A percentile compares a stretch with the other conserved stretches of the same genome.
phyloP scores from a whole-genome alignment of 805 yeast genomes.

The Alloascoidea africana region DNA sequence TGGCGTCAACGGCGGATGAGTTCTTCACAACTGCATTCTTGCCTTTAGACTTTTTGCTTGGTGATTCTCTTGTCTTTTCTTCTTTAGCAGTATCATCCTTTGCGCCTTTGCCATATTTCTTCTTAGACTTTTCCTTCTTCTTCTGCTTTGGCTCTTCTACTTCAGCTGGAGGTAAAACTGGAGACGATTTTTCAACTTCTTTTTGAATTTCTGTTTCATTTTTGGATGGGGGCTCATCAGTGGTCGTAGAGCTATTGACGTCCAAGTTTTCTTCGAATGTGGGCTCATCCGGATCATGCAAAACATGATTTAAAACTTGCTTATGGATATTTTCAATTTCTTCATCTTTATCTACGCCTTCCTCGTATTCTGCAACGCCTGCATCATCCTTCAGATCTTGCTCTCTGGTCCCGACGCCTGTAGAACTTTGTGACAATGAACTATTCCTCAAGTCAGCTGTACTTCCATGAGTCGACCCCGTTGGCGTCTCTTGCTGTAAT shows the following conservation, averaged over 20 bases:
- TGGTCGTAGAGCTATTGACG: no score
- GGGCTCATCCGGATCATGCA: not conserved
- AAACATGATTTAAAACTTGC: not conserved
- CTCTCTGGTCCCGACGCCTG: no score
- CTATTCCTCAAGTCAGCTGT: no score
- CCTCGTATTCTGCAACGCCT: not conserved
- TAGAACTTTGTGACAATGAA: no score
- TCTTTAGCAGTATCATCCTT: not conserved
- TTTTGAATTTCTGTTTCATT: no score
- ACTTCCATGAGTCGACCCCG: no score
- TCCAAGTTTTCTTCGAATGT: no score
- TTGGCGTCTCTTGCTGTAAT: no score
- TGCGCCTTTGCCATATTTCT: not conserved
- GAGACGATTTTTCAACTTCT: no score
- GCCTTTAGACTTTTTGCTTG: not conserved
- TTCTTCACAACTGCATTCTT: not conserved
- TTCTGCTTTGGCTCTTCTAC: not conserved
- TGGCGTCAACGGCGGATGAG: constrained; percentile 5
- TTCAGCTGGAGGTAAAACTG: not conserved
- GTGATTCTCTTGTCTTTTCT: not conserved
- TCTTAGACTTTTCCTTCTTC: not conserved
- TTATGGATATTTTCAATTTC: not conserved
- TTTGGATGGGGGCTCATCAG: no score
- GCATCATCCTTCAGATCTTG: no score
- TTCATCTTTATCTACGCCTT: not conserved